Percentiles rank a stretch among this genome's conserved stretches.
Conservation (phyloP, 2,329 filamentous ascomycete species). For the Chaetomium sp. region DNA sequence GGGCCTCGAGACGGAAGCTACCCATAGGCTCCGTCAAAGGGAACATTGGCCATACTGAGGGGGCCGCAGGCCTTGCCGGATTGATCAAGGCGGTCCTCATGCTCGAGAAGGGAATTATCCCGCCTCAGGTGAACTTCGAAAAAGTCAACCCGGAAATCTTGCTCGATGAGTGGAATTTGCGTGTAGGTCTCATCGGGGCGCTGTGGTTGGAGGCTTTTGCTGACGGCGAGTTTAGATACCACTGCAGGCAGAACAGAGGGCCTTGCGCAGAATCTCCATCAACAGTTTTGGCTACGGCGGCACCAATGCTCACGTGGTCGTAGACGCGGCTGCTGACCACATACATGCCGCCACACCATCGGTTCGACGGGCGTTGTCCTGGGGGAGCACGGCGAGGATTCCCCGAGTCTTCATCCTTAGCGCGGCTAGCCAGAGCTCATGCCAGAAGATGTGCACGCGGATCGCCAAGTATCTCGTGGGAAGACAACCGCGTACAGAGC, state of each 20-base stretch:
- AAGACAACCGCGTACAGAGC: not conserved
- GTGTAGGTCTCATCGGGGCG: not conserved
- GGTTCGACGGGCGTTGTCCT: not conserved
- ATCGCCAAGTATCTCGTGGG: not conserved
- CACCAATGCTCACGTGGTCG: conserved; percentile 5
- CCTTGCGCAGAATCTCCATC: not conserved
- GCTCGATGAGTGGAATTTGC: not conserved
- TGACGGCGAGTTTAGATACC: not conserved
- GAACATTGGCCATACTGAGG: conserved; percentile 37
- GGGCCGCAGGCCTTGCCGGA: conserved; percentile 35
- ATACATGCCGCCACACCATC: not conserved
- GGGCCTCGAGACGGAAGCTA: conserved; percentile 15
- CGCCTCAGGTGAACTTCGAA: not conserved
- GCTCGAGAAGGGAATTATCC: conserved; percentile 34
- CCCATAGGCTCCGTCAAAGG: conserved; percentile 38
- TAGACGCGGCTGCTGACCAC: not conserved
- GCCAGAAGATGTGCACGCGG: not conserved
- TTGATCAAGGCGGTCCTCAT: conserved; percentile 40
- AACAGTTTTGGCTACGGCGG: conserved; percentile 13
- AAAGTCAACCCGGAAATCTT: not conserved
- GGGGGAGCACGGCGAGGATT: not conserved
- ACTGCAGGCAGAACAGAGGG: not conserved
- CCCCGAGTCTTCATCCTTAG: not conserved
- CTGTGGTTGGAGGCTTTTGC: not conserved
- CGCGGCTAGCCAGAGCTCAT: not conserved